Conservation (phyloP, 2,329 filamentous ascomycete species). For the Colletotrichum euphorbiae region DNA sequence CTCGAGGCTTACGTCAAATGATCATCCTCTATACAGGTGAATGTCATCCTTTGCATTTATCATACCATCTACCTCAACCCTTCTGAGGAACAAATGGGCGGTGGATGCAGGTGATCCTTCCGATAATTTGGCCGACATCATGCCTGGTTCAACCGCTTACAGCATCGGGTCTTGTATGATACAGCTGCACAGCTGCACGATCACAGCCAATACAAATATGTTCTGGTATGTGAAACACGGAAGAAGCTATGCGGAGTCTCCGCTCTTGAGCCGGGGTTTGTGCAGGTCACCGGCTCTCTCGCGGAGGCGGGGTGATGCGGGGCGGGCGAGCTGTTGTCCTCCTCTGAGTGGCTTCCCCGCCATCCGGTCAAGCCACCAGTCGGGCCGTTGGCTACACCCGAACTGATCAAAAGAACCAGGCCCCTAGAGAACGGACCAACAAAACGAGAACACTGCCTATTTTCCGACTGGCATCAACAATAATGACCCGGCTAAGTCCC, state of each 20-base stretch:
- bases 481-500: conserved; percentile 2
- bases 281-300: conserved; percentile 9
- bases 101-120: conserved; percentile 10
- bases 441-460: not conserved
- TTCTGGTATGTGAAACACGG: not conserved
- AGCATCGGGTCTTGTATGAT: conserved; percentile 2
- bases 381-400: conserved; percentile 33
- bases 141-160: conserved; percentile 4
- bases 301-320: conserved; percentile 32
- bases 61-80: not conserved
- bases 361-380: conserved; percentile 38
- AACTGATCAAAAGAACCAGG: not conserved
- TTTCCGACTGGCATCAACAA: conserved; percentile 21
- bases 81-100: not conserved
- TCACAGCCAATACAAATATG: not conserved
- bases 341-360: conserved; percentile 24
- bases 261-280: conserved; percentile 2
- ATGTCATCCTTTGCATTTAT: too few relatives aligned
- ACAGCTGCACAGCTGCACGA: not conserved
- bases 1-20: not conserved
- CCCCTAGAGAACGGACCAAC: not conserved
- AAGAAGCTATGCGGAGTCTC: conserved; percentile 36
- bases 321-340: conserved; percentile 14
- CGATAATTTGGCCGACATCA: conserved; percentile 25
- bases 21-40: too few relatives aligned